Evolutionary conservation across 441 rosid species (phyloP).

Genomic region (Croton laevigatus): DNA sequence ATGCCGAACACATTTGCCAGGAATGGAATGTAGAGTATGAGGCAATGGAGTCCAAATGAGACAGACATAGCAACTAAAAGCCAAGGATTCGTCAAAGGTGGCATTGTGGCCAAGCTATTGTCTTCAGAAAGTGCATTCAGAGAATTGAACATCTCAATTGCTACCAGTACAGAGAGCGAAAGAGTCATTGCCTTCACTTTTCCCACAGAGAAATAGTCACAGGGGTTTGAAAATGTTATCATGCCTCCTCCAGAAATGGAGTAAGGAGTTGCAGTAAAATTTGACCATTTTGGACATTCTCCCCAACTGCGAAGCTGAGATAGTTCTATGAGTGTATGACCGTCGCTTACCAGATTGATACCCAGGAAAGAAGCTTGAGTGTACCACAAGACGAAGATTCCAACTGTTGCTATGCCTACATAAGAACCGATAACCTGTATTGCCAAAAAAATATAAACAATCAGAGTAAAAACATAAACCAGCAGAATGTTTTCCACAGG

Average conservation of each 20-base stretch:
- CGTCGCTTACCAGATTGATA: conserved; percentile 60
- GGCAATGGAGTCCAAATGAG: conserved; percentile 74
- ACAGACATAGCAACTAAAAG: conserved; percentile 79
- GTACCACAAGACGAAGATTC: conserved; percentile 80
- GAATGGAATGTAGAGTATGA: conserved; percentile 79
- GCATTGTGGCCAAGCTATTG: conserved; percentile 71
- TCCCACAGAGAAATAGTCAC: conserved; percentile 77
- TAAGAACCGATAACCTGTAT: conserved; percentile 74
- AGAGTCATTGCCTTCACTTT: conserved; percentile 87
- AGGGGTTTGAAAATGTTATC: conserved; percentile 56
- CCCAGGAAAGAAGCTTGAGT: conserved; percentile 77
- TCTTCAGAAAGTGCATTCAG: conserved; percentile 87
- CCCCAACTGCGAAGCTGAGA: conserved; percentile 77
- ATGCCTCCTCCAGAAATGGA: conserved; percentile 44
- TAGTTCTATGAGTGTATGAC: conserved; percentile 65
- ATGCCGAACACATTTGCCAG: conserved; percentile 68
- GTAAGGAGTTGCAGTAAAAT: conserved; percentile 66
- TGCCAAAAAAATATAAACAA: neutral
- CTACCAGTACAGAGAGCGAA: conserved; percentile 84
- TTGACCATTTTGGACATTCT: conserved; percentile 70
- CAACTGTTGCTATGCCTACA: conserved; percentile 90
- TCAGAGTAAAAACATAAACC: neutral
- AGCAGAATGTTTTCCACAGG: neutral
- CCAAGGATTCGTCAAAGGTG: conserved; percentile 95
- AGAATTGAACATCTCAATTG: conserved; percentile 91